phyloP scores from a whole-genome alignment of 2,329 filamentous ascomycete genomes.

The Clonostachys rosea region DNA sequence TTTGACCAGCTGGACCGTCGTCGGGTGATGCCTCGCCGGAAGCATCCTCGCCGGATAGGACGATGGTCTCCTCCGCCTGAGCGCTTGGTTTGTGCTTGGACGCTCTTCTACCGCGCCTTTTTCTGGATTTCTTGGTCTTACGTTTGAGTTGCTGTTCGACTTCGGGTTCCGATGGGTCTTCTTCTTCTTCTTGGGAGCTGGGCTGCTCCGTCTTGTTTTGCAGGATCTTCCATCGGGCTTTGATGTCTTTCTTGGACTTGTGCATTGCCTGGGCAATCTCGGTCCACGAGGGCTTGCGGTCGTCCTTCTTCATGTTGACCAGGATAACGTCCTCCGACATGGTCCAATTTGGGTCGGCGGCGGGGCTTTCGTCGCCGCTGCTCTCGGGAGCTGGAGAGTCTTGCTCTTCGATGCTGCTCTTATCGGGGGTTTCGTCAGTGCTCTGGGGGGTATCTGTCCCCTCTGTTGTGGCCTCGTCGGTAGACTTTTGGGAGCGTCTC shows the following conservation, averaged over 20 bases:
- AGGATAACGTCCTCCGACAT: slow-evolving; percentile 26
- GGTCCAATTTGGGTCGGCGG: slow-evolving; percentile 16
- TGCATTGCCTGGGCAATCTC: slow-evolving; percentile 18
- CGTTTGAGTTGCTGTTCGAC: not conserved
- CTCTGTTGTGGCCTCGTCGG: not conserved
- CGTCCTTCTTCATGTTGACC: slow-evolving; percentile 22
- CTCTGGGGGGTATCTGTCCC: not conserved
- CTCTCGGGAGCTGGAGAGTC: not conserved
- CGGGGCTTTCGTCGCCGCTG: not conserved
- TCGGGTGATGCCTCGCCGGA: not conserved
- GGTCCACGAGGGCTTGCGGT: slow-evolving; percentile 16
- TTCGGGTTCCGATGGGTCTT: slow-evolving; percentile 1
- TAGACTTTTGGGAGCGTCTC: not conserved
- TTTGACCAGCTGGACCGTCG: not conserved
- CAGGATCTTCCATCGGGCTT: slow-evolving; percentile 23
- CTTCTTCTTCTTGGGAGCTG: not conserved
- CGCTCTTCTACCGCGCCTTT: slow-evolving; percentile 1
- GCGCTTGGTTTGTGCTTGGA: slow-evolving; percentile 1
- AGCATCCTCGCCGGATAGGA: not conserved
- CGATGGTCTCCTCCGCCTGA: too few relatives aligned
- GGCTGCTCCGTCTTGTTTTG: slow-evolving; percentile 9
- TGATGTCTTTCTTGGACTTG: slow-evolving; percentile 18
- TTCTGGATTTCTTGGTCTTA: slow-evolving; percentile 2
- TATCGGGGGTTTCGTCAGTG: not conserved
- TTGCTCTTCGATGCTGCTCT: not conserved